phyloP scores from a whole-genome alignment of 2,329 filamentous ascomycete species.

The Dendrostoma leiphaemia region DNA sequence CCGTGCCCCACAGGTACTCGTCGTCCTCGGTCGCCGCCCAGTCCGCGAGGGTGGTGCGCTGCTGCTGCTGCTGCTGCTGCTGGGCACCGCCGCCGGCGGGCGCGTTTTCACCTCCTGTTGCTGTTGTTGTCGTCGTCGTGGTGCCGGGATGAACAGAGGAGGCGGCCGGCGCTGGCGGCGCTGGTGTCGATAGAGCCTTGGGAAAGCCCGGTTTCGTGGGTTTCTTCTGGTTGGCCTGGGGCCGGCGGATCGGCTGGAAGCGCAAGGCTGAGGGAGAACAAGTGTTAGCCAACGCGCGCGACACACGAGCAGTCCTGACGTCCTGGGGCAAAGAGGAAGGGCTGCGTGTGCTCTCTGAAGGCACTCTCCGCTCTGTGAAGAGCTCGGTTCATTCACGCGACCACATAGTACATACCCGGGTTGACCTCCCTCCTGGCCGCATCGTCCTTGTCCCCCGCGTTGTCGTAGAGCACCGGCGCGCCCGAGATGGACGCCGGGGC shows the following conservation, averaged over 20 bases:
- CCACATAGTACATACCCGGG: conserved; percentile 33
- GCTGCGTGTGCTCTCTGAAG: too few relatives aligned
- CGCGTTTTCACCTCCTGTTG: too few relatives aligned
- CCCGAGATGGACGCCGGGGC: conserved; percentile 68
- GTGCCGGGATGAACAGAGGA: conserved; percentile 20
- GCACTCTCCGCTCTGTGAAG: too few relatives aligned
- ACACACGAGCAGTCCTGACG: too few relatives aligned
- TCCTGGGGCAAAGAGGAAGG: too few relatives aligned
- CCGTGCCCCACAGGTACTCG: conserved; percentile 67
- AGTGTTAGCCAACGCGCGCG: too few relatives aligned
- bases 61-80: conserved; percentile 34
- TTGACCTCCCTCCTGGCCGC: conserved; percentile 58
- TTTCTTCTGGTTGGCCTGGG: conserved; percentile 62
- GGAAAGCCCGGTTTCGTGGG: conserved; percentile 61
- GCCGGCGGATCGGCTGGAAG: conserved; percentile 84
- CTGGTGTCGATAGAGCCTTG: conserved; percentile 35
- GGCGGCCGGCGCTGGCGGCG: conserved; percentile 24
- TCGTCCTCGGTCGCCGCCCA: conserved; percentile 83
- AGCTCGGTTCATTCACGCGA: too few relatives aligned
- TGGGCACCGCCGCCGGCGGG: conserved; percentile 16
- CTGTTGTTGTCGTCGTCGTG: conserved; percentile 27
- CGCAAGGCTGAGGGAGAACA: conserved; percentile 61
- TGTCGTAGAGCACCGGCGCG: conserved; percentile 70
- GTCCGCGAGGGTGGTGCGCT: conserved; percentile 73
- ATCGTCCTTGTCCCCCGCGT: conserved; percentile 47